Evolutionary conservation across 441 rosid genomes (phyloP), one percentile per base, ranked within the genome.

Genomic region (Populus hybrid): DNA sequence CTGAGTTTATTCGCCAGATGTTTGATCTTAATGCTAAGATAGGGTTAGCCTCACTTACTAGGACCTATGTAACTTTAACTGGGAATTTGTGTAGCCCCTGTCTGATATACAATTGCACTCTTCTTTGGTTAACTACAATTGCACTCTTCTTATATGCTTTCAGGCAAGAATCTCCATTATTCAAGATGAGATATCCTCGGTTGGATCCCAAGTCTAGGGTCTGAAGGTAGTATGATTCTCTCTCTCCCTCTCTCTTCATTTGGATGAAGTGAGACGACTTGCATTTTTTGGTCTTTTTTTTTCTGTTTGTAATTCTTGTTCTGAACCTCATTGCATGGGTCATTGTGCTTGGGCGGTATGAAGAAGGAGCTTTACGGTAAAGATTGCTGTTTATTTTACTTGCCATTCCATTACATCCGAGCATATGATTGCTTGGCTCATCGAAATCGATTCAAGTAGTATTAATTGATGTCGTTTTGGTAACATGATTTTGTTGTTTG

Each of bases 331-430:
- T 23, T 80, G 36, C 59, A 66, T 74, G 69, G 26, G 53, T 38
- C 66, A 71, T 72, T 81, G n/a, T 85, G 72, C 73, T 77, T 72
- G 82, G 76, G 32, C 50, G 38, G 72, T 77, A 71, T 36, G 69
- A 84, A 80, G 92, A 86, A 77, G 81, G 75, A 76, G 79, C 79
- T 57, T 77, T 77, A 40, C 85, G 95, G 96, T 91, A 84, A 67
- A 76, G 14, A 59, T 34, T 69, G n/a, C 59, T 40, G 12, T 36
- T 14, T n/a, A 34, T 57, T 32, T 34, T 35, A 23, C 26, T 61
- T 68, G 26, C 69, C 64, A 10, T 30, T 67, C 76, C 14, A 16
- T n/a, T 30, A 70, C 38, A 40, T 66, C 20, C 9, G 40, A 6
- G 16, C 24, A 20, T 63, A 24, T 6, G 34, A 20, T 34, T 30